phyloP scores from a whole-genome alignment of 805 yeast species.

The Metschnikowia sp. region DNA sequence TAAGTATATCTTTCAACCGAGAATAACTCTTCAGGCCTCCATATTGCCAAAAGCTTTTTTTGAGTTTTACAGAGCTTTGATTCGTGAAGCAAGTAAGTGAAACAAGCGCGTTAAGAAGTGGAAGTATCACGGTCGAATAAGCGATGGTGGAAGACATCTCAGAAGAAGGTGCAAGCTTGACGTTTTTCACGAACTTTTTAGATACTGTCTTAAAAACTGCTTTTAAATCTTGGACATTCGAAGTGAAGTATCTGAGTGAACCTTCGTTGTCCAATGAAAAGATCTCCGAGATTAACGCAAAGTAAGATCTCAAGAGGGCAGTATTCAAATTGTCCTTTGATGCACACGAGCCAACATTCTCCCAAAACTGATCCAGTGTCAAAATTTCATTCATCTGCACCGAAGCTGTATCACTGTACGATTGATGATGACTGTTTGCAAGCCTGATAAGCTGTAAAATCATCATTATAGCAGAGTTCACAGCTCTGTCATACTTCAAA shows the following conservation, averaged over 20 bases:
- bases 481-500: constrained; percentile 58
- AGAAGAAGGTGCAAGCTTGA: constrained; percentile 27
- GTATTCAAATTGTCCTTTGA: constrained; percentile 27
- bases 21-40: constrained; percentile 43
- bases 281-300: constrained; percentile 9
- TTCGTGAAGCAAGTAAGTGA: constrained; percentile 16
- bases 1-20: constrained; percentile 44
- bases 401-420: constrained; percentile 11
- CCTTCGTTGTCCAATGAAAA: constrained; percentile 13
- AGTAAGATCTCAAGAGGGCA: constrained; percentile 25
- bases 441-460: constrained; percentile 33
- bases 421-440: constrained; percentile 14
- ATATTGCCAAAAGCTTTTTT: constrained; percentile 50
- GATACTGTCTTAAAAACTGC: constrained; percentile 38
- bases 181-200: constrained; percentile 42
- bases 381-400: constrained; percentile 22
- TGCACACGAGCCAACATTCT: constrained; percentile 24
- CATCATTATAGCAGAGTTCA: constrained; percentile 48
- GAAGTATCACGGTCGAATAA: constrained; percentile 45
- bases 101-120: constrained; percentile 47
- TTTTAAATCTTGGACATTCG: constrained; percentile 18
- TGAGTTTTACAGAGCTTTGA: constrained; percentile 25
- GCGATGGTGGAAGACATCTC: constrained; percentile 29
- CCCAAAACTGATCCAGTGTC: constrained; percentile 34
- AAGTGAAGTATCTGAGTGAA: constrained; percentile 16